A percentile compares a stretch with the other conserved stretches of the same genome.
Evolutionary conservation across 805 yeast species (phyloP).

Genomic region (Priceomyces fermenticarens): DNA sequence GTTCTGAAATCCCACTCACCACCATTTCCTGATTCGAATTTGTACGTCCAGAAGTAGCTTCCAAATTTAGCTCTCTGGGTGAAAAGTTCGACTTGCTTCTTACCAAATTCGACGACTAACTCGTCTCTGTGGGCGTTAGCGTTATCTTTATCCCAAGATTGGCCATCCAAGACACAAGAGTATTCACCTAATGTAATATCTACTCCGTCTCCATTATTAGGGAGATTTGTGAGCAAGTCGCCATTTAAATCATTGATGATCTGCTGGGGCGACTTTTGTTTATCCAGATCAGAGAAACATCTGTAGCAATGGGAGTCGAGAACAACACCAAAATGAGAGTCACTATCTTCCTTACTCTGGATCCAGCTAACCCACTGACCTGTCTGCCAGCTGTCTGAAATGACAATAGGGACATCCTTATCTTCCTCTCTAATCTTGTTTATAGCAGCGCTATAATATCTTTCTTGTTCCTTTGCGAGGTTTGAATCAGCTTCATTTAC

Average conservation of each 20-base stretch:
- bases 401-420: conserved; percentile 60
- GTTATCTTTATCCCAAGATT: conserved; percentile 62
- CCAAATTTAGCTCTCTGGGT: conserved; percentile 62
- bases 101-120: conserved; percentile 62
- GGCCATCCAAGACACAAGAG: conserved; percentile 79
- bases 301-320: conserved; percentile 86
- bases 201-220: conserved; percentile 42
- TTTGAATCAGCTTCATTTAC: conserved; percentile 78
- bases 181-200: conserved; percentile 87
- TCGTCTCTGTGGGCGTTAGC: conserved; percentile 44
- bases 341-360: conserved; percentile 35
- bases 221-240: conserved; percentile 49
- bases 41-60: conserved; percentile 85
- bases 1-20: conserved; percentile 95
- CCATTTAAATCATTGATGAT: conserved; percentile 56
- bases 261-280: conserved; percentile 57
- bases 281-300: conserved; percentile 78
- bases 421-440: conserved; percentile 57
- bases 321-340: conserved; percentile 55
- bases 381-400: conserved; percentile 95
- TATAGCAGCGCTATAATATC: conserved; percentile 65
- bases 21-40: conserved; percentile 84
- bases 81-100: conserved; percentile 48
- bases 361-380: conserved; percentile 73
- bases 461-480: conserved; percentile 47